Evolutionary conservation across 2,329 filamentous ascomycete species (phyloP).

Genomic region (Diaporthe sp.): DNA sequence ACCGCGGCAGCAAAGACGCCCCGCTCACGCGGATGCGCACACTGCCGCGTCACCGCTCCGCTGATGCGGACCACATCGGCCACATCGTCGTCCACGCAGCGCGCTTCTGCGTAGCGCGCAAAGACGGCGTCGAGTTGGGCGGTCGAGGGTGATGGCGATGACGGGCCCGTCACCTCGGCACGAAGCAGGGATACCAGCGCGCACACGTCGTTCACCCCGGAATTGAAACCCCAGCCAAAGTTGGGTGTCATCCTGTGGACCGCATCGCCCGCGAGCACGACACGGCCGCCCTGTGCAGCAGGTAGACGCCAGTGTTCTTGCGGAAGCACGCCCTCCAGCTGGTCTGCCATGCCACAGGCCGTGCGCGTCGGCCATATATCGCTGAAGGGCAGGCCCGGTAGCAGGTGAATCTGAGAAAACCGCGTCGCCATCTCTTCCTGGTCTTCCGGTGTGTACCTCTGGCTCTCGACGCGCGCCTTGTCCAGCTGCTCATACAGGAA

Average conservation of each 20-base stretch:
- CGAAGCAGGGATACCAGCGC: constrained; percentile 48
- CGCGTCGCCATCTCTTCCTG: constrained; percentile 47
- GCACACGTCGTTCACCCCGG: constrained; percentile 52
- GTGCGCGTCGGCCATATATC: constrained; percentile 49
- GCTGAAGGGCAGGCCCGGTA: constrained; percentile 46
- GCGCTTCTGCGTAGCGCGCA: constrained; percentile 4
- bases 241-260: constrained; percentile 56
- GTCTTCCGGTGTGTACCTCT: constrained; percentile 48
- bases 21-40: constrained; percentile 17
- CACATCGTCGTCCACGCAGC: constrained; percentile 16
- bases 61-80: constrained; percentile 12
- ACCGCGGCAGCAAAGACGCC: background rate
- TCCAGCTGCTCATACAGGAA: constrained; percentile 52
- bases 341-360: constrained; percentile 49
- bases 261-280: constrained; percentile 55
- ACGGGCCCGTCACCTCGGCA: background rate
- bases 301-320: constrained; percentile 50
- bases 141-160: background rate
- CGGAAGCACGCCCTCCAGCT: constrained; percentile 55
- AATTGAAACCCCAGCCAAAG: constrained; percentile 52
- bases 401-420: constrained; percentile 48
- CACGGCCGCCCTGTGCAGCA: constrained; percentile 42
- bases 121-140: background rate
- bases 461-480: constrained; percentile 45
- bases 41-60: constrained; percentile 1